phyloP scores from a whole-genome alignment of 2,329 filamentous ascomycete species.

The Alternaria sp. region DNA sequence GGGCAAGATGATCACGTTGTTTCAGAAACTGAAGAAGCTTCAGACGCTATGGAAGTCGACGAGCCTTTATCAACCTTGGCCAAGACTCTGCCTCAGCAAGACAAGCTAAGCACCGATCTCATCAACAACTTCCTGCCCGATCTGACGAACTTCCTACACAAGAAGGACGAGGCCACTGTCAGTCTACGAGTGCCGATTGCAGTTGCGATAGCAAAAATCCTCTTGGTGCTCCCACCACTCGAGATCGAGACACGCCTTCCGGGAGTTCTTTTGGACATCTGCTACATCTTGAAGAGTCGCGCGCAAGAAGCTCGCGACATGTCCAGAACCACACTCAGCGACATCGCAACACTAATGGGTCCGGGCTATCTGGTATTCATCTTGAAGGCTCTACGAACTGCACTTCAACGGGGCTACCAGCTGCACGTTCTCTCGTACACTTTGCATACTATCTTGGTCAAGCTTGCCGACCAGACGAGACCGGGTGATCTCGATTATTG shows the following conservation, averaged over 20 bases:
- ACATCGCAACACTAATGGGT: slow-evolving; percentile 82
- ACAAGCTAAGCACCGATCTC: slow-evolving; percentile 76
- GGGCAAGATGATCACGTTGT: slow-evolving; percentile 56
- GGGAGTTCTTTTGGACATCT: slow-evolving; percentile 87
- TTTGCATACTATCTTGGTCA: slow-evolving; percentile 87
- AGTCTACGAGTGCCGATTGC: slow-evolving; percentile 91
- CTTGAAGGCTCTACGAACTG: slow-evolving; percentile 86
- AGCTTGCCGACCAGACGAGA: slow-evolving; percentile 73
- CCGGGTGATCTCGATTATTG: slow-evolving; percentile 92
- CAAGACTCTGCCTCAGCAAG: slow-evolving; percentile 69
- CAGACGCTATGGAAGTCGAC: slow-evolving; percentile 39
- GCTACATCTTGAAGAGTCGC: slow-evolving; percentile 89
- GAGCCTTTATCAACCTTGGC: slow-evolving; percentile 58
- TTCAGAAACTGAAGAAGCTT: slow-evolving; percentile 25
- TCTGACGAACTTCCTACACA: slow-evolving; percentile 83
- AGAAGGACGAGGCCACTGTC: slow-evolving; percentile 94
- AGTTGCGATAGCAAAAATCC: slow-evolving; percentile 84
- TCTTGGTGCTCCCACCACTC: slow-evolving; percentile 78
- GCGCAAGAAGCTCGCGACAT: slow-evolving; percentile 89
- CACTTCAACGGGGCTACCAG: slow-evolving; percentile 86
- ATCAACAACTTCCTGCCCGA: slow-evolving; percentile 78
- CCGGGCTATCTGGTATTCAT: slow-evolving; percentile 88
- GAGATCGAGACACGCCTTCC: slow-evolving; percentile 79
- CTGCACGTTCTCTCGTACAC: slow-evolving; percentile 95
- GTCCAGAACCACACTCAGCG: slow-evolving; percentile 84